A percentile compares a stretch with the other conserved stretches of the same genome.
Conservation (phyloP, 805 yeast species). For the Grigorovia transvaalensis region DNA sequence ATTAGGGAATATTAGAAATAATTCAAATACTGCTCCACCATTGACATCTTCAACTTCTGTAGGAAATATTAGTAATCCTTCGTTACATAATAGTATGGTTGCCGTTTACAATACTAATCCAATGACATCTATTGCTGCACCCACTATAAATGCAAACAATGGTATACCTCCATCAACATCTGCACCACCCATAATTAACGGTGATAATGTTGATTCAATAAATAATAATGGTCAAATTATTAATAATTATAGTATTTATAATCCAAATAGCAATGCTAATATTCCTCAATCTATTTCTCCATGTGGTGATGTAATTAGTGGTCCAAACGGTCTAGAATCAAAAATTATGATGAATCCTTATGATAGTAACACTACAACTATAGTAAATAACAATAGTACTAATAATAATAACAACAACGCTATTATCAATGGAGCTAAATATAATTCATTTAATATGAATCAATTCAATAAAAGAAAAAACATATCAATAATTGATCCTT, state of each 20-base stretch:
- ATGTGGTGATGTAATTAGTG: background rate
- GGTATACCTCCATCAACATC: background rate
- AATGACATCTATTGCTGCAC: background rate
- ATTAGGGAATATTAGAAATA: background rate
- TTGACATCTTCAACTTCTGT: background rate
- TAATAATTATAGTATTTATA: background rate
- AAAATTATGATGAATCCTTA: background rate
- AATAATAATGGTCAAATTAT: background rate
- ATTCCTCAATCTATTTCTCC: background rate
- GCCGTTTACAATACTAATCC: background rate
- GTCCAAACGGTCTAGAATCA: background rate
- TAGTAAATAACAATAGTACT: background rate
- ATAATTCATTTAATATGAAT: background rate
- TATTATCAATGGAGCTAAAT: background rate
- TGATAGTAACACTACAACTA: background rate
- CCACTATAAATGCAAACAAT: background rate
- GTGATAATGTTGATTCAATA: background rate
- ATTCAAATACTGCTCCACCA: background rate
- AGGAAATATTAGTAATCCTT: too few relatives aligned
- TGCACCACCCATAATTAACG: background rate
- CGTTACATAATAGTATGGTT: background rate
- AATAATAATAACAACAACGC: background rate
- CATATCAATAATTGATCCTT: slow-evolving; percentile 13
- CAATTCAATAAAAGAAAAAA: slow-evolving; percentile 14
- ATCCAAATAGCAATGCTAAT: background rate